Percentiles rank a stretch among this genome's conserved stretches.
Evolutionary conservation across 768 basidiomycete genomes (phyloP).

Genomic region (Leccinum rimulosum): DNA sequence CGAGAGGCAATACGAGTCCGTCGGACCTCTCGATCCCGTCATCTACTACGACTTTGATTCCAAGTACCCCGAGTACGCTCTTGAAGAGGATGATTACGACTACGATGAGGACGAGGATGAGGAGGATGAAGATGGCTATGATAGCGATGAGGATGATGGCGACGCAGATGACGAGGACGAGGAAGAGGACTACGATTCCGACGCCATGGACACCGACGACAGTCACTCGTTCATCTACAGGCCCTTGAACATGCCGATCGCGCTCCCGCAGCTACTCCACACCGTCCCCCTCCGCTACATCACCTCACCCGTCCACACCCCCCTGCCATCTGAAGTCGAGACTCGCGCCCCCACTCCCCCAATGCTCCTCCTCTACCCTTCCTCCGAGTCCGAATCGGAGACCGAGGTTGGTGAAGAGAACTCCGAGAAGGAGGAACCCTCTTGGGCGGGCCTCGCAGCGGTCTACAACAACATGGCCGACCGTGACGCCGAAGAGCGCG

Average conservation of each 20-base stretch:
- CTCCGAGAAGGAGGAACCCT: neutral
- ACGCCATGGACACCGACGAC: neutral
- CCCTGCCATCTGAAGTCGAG: neutral
- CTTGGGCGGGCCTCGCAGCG: conserved; percentile 1
- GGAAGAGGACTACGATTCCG: neutral
- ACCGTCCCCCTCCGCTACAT: neutral
- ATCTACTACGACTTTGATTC: neutral
- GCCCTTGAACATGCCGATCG: neutral
- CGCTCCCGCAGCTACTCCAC: conserved; percentile 5
- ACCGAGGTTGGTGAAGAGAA: neutral
- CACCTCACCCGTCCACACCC: neutral
- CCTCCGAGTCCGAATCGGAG: neutral
- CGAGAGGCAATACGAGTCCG: neutral
- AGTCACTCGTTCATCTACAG: neutral
- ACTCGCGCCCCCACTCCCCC: neutral
- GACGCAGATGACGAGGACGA: neutral
- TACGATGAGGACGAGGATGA: neutral
- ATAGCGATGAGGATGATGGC: neutral
- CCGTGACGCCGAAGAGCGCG: conserved; percentile 4
- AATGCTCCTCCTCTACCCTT: neutral
- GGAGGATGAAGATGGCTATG: neutral
- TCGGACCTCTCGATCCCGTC: neutral
- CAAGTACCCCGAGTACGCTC: neutral
- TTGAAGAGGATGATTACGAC: neutral
- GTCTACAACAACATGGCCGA: neutral